Base-by-base conservation (phyloP, 2,329 filamentous ascomycete species). In the Aspergillus versicolor region DNA sequence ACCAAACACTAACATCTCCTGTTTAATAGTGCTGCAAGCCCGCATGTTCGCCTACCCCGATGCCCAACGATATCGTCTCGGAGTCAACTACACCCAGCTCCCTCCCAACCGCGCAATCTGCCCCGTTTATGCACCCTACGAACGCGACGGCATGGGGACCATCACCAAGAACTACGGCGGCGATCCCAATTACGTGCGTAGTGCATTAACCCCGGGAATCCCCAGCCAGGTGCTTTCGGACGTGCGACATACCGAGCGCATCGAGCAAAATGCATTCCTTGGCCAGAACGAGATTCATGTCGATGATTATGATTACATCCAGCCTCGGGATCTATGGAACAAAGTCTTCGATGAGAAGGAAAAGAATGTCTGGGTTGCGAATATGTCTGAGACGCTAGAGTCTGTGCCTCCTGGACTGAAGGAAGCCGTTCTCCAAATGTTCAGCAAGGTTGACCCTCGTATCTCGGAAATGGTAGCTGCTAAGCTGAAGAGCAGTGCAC, bases 31-130 rank as follows among this genome's bases (percentile, higher is more conserved):
- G 43, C 79, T 87, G 0, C 84, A 87, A 68, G 80, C 81, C 0
- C 79, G 84, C 15, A 75, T 86, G 60, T 87, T 86, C 70, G 80
- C 81, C 3, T 87, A 87, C 67, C 80, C 82, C 0, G 85, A 87
- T 54, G 83, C 73, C 5, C 68, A 71, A 15, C 66, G 73, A 27
- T 73, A 77, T 64, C 71, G 75, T 6, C 63, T 77, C 12, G 75
- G 75, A 8, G 68, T 68, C 15, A 77, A 77, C 57, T 77, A 77
- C 59, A 71, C 73, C 19, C 70, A 74, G 50, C 67, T 77, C 11
- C 75, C 75, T 6, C 64, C 72, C 12, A 77, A 77, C 61, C 73
- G 75, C 58, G 57, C 70, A 15, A 59, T 66, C 15, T 60, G 54
- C 37, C 69, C 66, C 5, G 67, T 78, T 4, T 77, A 82, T 47